phyloP scores from a whole-genome alignment of 2,329 filamentous ascomycete genomes.

The Verticillium nonalfalfae region DNA sequence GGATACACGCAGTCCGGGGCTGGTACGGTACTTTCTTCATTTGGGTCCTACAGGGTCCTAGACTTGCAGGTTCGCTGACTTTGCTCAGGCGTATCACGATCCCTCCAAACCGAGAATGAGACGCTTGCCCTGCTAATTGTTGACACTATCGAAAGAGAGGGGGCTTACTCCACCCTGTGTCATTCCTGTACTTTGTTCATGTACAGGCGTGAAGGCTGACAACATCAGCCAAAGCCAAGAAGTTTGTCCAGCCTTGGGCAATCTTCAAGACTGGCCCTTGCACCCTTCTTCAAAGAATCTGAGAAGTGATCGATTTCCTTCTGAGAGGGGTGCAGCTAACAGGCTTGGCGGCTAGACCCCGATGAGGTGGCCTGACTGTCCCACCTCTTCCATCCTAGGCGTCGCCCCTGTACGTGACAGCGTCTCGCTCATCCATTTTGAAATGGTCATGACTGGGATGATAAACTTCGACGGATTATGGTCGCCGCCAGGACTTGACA shows the following conservation, averaged over 20 bases:
- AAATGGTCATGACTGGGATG: neutral
- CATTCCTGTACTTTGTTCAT: neutral
- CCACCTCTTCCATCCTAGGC: neutral
- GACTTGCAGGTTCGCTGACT: neutral
- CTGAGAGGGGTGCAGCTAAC: neutral
- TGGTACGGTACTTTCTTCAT: neutral
- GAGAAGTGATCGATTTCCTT: neutral
- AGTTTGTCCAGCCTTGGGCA: neutral
- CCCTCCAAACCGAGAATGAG: neutral
- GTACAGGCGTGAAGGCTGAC: neutral
- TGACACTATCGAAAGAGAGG: neutral
- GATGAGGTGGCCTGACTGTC: neutral
- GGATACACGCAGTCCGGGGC: conserved; percentile 61
- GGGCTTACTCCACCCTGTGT: neutral
- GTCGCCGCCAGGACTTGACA: neutral
- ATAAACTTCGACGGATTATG: too few relatives aligned
- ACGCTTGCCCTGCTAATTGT: neutral
- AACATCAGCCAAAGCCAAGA: neutral
- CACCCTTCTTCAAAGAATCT: neutral
- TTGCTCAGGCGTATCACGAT: neutral
- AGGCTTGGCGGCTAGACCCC: neutral
- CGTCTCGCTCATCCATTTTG: neutral
- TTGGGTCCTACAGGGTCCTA: neutral
- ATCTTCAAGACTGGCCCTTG: neutral
- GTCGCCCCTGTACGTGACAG: neutral